These are phyloP conservation scores for Serendipita indica DNA, from an alignment of 768 basidiomycete species.

Conservation along the genomic window DNA sequence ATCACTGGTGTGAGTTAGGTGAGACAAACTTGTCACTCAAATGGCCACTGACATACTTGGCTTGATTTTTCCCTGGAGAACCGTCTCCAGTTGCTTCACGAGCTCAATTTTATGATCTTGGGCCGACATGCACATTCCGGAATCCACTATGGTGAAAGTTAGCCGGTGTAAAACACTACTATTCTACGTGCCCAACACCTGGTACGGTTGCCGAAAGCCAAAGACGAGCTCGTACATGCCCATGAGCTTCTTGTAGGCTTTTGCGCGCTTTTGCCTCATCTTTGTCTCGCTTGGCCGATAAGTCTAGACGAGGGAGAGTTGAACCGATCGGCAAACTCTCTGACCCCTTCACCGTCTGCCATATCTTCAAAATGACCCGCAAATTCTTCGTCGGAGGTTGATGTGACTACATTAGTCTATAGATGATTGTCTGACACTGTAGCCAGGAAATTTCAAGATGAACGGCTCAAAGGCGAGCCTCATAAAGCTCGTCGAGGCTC, in stretches of 20 bases:
- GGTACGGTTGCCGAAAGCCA: constrained; percentile 87
- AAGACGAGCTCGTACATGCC: constrained; percentile 72
- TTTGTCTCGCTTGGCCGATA: constrained; percentile 3
- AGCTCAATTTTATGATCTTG: constrained; percentile 61
- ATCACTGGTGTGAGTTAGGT: constrained; percentile 54
- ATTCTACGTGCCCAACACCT: constrained; percentile 58
- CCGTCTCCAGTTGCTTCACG: constrained; percentile 51
- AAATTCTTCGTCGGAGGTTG: constrained; percentile 77
- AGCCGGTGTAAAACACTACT: not conserved
- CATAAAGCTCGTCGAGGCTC: constrained; percentile 42
- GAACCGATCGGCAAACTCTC: constrained; percentile 3
- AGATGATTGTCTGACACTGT: not conserved
- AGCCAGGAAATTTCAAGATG: constrained; percentile 85
- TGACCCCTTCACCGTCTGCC: not conserved
- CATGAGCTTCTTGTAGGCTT: constrained; percentile 92
- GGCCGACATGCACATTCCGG: constrained; percentile 62
- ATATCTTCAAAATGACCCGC: constrained; percentile 41
- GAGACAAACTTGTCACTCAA: not conserved
- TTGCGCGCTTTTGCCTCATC: constrained; percentile 94
- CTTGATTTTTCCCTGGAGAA: constrained; percentile 80
- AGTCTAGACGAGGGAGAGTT: not conserved
- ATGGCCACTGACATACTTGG: constrained; percentile 60
- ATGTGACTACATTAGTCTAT: not conserved
- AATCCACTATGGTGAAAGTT: constrained; percentile 44
- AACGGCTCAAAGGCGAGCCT: constrained; percentile 57